Base-by-base conservation (phyloP, 345 rosid species). In the Sonneratia alba region DNA sequence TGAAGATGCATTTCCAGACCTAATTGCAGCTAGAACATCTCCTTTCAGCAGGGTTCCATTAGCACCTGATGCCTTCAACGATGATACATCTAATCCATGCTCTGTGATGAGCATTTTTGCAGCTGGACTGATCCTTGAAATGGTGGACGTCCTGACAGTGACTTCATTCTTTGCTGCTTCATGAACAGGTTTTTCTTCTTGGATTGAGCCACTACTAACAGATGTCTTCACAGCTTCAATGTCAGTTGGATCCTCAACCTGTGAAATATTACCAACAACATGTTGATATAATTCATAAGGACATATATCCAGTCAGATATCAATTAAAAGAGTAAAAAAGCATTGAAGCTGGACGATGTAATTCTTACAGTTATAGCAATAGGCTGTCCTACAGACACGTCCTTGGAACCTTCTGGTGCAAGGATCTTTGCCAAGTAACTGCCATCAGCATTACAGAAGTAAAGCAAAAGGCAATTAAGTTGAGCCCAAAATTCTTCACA, bases 241-340 rank as follows among this genome's bases (percentile, higher is more conserved):
- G 79, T 85, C 87, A 72, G 77, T 80, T 56, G 85, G 85, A 83
- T 91, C 91, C 85, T 94, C 98, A 83, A 94, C 98, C 98, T 94
- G 75, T 61, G 78, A 79, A 67, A 76, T 36, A 82, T 73, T 65
- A 77, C 62, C 22, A 70, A 80, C 56, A 77, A 62, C 38, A 59
- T 16, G 78, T 64, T 59, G 56, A 21, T 40, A 32, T 76, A 40
- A 66, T 0, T 7, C 38, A 1, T 1, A 38, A 37, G 53, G 48
- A 53, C 5, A 7, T 12, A 19, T 62, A 74, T 59, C 68, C 64
- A 34, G 65, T 45, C 69, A 24, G 24, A 57, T 36, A 14, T 27
- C 10, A 9, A 61, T 24, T 32, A 14, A 24, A 11, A 22, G 27
- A 32, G 24, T 61, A 61, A 24, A 59, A 32, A 15, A 27, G 22